These are phyloP conservation scores for Botrytis hyacinthi DNA, from an alignment of 2,329 filamentous ascomycete species.

Conservation along the genomic window DNA sequence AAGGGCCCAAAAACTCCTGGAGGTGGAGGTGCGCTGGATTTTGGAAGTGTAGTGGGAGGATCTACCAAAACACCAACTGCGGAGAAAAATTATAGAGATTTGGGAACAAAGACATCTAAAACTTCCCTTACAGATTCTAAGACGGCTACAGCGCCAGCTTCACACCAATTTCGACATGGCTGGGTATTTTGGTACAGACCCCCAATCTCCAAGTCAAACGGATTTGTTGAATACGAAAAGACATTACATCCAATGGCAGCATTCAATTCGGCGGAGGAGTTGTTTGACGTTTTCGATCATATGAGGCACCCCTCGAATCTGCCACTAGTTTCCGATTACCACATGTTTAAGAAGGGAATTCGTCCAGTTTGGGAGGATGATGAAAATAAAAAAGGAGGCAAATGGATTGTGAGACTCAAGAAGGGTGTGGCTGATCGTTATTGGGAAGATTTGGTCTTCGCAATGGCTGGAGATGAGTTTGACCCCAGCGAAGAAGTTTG, in stretches of 20 bases:
- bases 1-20: slow-evolving; percentile 87
- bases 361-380: slow-evolving; percentile 98
- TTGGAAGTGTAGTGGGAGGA: slow-evolving; percentile 55
- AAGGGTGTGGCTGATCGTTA: slow-evolving; percentile 96
- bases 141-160: slow-evolving; percentile 43
- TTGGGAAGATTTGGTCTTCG: slow-evolving; percentile 91
- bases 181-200: slow-evolving; percentile 99
- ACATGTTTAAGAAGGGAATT: slow-evolving; percentile 95
- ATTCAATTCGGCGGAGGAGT: slow-evolving; percentile 81
- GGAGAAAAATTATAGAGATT: slow-evolving; percentile 62
- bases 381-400: slow-evolving; percentile 91
- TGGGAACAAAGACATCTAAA: slow-evolving; percentile 37
- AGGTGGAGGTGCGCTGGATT: slow-evolving; percentile 76
- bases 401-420: slow-evolving; percentile 96
- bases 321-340: slow-evolving; percentile 93
- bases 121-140: slow-evolving; percentile 48
- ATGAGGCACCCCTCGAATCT: slow-evolving; percentile 84
- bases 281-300: slow-evolving; percentile 86
- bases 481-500: slow-evolving; percentile 89
- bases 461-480: slow-evolving; percentile 92
- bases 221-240: slow-evolving; percentile 88
- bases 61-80: slow-evolving; percentile 52
- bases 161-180: slow-evolving; percentile 71
- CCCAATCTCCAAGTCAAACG: slow-evolving; percentile 91
- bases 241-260: slow-evolving; percentile 84